Percentiles rank a stretch among this genome's conserved stretches.
Conservation (phyloP, 2,329 filamentous ascomycete genomes). For the Meredithiella fracta region DNA sequence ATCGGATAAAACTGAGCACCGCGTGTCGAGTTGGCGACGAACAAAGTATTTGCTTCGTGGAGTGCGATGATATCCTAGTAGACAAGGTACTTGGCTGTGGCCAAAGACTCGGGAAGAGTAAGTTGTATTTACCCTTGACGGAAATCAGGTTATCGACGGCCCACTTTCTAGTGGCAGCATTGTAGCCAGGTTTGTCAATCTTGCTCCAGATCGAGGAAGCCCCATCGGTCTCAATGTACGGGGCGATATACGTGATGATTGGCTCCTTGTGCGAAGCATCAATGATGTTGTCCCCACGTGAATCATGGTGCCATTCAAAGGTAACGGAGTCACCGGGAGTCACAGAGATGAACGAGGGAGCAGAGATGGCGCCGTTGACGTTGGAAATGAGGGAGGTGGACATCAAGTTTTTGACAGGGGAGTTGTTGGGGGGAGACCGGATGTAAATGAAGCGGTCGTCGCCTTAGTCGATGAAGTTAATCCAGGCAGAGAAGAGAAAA, state of each 20-base stretch:
- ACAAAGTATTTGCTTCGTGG: conserved; percentile 28
- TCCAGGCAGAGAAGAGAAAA: conserved; percentile 30
- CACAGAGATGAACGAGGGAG: conserved; percentile 17
- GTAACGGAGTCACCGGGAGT: conserved; percentile 31
- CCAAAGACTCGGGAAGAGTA: conserved; percentile 27
- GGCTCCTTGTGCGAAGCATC: conserved; percentile 36
- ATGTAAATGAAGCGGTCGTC: conserved; percentile 27
- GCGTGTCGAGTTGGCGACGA: conserved; percentile 23
- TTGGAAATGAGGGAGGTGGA: conserved; percentile 17
- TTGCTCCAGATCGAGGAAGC: conserved; percentile 36
- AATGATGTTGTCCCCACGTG: conserved; percentile 34
- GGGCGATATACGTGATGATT: conserved; percentile 35
- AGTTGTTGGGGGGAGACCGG: conserved; percentile 29
- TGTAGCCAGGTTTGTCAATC: conserved; percentile 23
- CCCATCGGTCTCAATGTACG: conserved; percentile 26
- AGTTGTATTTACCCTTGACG: conserved; percentile 31
- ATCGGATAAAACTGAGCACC: conserved; percentile 34
- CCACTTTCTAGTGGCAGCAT: conserved; percentile 24
- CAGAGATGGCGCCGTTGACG: too few relatives aligned
- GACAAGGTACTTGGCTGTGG: conserved; percentile 35
- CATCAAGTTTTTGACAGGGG: conserved; percentile 28
- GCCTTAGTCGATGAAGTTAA: conserved; percentile 30
- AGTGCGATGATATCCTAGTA: conserved; percentile 39
- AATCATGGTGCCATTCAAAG: conserved; percentile 37
- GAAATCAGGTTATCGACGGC: conserved; percentile 29